Conservation (phyloP, 2,329 filamentous ascomycete genomes). For the Cercospora zeina region DNA sequence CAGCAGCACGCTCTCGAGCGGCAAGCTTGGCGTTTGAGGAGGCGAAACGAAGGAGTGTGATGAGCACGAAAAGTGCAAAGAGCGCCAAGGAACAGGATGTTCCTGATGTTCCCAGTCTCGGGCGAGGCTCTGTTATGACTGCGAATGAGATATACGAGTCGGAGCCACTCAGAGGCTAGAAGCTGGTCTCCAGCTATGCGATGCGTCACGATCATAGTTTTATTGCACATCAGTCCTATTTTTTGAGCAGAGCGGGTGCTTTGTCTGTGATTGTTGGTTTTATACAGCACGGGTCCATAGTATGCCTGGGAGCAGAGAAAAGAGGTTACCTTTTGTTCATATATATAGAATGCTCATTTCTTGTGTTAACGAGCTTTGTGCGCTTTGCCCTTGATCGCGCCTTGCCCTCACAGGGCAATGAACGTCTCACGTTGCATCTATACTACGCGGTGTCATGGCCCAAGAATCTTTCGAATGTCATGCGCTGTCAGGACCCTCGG, state of each 20-base stretch:
- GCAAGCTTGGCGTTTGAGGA: slow-evolving; percentile 16
- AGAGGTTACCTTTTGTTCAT: not conserved
- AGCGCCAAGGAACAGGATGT: not conserved
- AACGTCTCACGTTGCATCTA: not conserved
- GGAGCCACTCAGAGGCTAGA: not conserved
- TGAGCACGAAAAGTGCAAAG: slow-evolving; percentile 3
- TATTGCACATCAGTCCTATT: not conserved
- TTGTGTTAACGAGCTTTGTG: not conserved
- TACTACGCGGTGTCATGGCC: not conserved
- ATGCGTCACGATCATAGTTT: not conserved
- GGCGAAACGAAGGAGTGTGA: slow-evolving; percentile 1
- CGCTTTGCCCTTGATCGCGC: not conserved
- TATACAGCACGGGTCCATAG: not conserved
- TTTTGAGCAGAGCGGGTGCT: not conserved
- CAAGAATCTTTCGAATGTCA: too few species aligned
- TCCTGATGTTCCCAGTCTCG: not conserved
- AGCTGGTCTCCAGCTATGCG: not conserved
- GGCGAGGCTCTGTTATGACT: not conserved
- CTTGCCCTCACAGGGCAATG: not conserved
- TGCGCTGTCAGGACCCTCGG: not conserved
- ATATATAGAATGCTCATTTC: not conserved
- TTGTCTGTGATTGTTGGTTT: not conserved
- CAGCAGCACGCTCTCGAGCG: slow-evolving; percentile 19
- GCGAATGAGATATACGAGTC: not conserved
- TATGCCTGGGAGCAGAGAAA: not conserved